phyloP scores from a whole-genome alignment of 495 filamentous ascomycete genomes.

The Haplographium delicatum region DNA sequence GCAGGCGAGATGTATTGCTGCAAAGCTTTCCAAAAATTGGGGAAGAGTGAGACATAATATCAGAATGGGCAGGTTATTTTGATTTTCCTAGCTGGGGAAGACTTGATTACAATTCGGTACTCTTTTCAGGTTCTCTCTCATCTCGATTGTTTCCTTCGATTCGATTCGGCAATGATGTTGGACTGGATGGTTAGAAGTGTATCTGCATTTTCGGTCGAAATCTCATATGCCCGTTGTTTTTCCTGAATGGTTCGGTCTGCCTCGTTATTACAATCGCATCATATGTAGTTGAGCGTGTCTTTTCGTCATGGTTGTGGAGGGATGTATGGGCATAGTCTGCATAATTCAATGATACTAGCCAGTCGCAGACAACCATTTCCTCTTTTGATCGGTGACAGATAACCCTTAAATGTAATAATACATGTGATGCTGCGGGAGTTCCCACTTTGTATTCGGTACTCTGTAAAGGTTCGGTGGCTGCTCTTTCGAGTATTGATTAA shows the following conservation, averaged over 20 bases:
- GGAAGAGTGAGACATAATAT: not conserved
- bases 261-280: conserved; percentile 14
- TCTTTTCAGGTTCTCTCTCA: conserved; percentile 13
- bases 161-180: not conserved
- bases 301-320: conserved; percentile 8
- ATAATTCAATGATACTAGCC: conserved; percentile 23
- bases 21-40: conserved; percentile 13
- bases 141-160: conserved; percentile 11
- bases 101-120: not conserved
- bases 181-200: not conserved
- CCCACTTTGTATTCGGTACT: too few relatives aligned
- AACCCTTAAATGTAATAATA: not conserved
- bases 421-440: too few relatives aligned
- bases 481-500: too few relatives aligned
- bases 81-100: conserved; percentile 8
- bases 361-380: not conserved
- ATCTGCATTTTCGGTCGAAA: conserved; percentile 15
- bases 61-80: conserved; percentile 3
- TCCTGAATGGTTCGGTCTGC: not conserved
- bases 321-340: conserved; percentile 15
- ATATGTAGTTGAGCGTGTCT: conserved; percentile 22
- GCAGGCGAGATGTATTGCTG: conserved; percentile 21
- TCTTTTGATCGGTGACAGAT: not conserved
- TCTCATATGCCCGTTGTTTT: conserved; percentile 12
- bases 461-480: too few relatives aligned